Evolutionary conservation across 352 stramenopile genomes (phyloP).

Genomic region (Bremia lactucae): DNA sequence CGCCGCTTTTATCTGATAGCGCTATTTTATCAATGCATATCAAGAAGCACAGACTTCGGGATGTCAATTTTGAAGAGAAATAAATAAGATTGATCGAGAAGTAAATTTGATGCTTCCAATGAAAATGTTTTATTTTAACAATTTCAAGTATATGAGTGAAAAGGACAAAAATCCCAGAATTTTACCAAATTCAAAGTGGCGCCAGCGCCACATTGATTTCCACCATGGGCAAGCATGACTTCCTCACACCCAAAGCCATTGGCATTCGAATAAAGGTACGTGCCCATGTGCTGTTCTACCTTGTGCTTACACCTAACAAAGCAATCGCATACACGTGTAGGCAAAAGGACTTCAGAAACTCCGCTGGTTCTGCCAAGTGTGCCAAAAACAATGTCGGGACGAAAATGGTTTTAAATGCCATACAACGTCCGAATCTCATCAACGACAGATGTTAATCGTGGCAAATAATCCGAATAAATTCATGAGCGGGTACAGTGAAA

Average conservation of each 20-base stretch:
- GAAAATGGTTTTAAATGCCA: constrained; percentile 99
- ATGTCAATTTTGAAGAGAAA: no score
- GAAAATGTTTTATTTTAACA: no score
- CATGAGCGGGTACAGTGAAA: constrained; percentile 85
- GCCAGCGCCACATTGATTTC: not conserved
- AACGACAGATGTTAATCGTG: constrained; percentile 98
- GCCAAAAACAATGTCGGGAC: constrained; percentile 98
- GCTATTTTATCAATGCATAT: no score
- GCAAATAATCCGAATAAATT: constrained; percentile 91
- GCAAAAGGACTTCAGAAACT: constrained; percentile 96
- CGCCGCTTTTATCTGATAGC: no score
- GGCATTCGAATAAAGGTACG: constrained; percentile 78
- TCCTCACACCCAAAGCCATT: constrained; percentile 80
- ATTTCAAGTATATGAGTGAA: no score
- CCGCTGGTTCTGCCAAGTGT: constrained; percentile 98
- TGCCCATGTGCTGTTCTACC: not conserved
- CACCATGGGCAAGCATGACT: constrained; percentile 76
- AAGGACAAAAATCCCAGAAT: no score
- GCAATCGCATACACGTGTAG: constrained; percentile 21
- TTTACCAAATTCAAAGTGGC: not conserved
- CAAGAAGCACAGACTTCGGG: no score
- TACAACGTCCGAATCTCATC: constrained; percentile 93
- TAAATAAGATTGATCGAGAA: no score
- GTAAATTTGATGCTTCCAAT: no score
- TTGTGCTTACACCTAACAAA: not conserved